Evolutionary conservation across 2,329 filamentous ascomycete species (phyloP).

Genomic region (Zalaria sp.): DNA sequence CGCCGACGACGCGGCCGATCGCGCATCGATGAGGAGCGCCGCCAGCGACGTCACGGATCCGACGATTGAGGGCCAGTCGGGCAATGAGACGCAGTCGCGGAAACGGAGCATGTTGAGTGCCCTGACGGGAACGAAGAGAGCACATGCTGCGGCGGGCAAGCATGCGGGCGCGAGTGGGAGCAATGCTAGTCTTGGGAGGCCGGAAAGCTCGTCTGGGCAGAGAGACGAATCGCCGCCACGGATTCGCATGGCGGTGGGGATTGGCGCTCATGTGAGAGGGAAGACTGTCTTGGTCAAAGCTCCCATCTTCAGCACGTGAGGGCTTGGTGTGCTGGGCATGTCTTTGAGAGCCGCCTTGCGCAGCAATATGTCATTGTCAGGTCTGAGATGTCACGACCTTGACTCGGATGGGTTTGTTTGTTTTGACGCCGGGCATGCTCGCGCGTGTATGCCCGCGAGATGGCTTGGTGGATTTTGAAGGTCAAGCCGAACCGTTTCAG

Average conservation of each 20-base stretch:
- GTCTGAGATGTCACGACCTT: too few species aligned
- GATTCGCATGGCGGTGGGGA: constrained; percentile 32
- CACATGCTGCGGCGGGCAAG: constrained; percentile 19
- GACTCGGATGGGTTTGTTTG: too few species aligned
- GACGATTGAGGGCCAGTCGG: constrained; percentile 10
- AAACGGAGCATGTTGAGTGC: constrained; percentile 29
- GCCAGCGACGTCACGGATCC: constrained; percentile 19
- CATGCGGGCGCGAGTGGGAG: constrained; percentile 19
- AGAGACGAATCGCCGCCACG: constrained; percentile 27
- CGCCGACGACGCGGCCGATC: constrained; percentile 26
- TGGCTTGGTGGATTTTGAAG: too few species aligned
- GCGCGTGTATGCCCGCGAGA: too few species aligned
- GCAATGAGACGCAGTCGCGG: constrained; percentile 6
- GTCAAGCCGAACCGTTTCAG: too few species aligned
- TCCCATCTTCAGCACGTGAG: constrained; percentile 12
- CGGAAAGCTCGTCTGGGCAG: constrained; percentile 25
- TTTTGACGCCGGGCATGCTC: too few species aligned
- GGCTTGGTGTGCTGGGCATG: too few species aligned
- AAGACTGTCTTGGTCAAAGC: constrained; percentile 35
- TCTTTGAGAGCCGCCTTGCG: too few species aligned
- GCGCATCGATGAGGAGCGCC: constrained; percentile 21
- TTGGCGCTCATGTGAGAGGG: constrained; percentile 34
- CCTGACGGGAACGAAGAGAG: constrained; percentile 25
- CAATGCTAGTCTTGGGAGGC: constrained; percentile 22
- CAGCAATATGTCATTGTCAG: too few species aligned